These are phyloP conservation scores for Amyloporia xantha DNA, from an alignment of 768 basidiomycete species.

Conservation along the genomic window DNA sequence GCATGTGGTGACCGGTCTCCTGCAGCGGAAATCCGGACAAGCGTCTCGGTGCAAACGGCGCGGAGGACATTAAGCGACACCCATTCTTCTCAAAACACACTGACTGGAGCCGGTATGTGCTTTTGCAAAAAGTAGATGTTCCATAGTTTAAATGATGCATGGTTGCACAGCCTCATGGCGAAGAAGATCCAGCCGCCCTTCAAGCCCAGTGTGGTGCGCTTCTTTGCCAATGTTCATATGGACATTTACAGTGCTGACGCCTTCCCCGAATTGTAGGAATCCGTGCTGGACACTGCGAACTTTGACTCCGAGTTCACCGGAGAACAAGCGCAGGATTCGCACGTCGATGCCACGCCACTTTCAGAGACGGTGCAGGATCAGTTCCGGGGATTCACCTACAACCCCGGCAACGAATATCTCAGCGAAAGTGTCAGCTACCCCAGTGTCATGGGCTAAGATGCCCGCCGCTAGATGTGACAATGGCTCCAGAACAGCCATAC, in stretches of 20 bases:
- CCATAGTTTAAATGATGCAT: not conserved
- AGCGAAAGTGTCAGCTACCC: constrained; percentile 75
- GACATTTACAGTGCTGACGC: not conserved
- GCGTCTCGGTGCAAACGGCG: constrained; percentile 88
- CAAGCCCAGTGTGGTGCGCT: constrained; percentile 89
- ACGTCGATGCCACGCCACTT: constrained; percentile 87
- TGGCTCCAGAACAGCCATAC: not conserved
- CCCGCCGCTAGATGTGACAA: not conserved
- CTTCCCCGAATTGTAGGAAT: constrained; percentile 45
- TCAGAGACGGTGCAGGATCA: constrained; percentile 97
- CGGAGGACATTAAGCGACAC: constrained; percentile 93
- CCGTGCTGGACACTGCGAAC: constrained; percentile 90
- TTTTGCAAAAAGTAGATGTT: not conserved
- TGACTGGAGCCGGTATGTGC: constrained; percentile 73
- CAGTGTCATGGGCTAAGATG: constrained; percentile 22
- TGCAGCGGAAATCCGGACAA: constrained; percentile 84
- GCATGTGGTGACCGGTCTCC: constrained; percentile 80
- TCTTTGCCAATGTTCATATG: not conserved
- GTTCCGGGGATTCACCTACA: constrained; percentile 88
- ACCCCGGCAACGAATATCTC: constrained; percentile 77
- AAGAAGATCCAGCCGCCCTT: constrained; percentile 98
- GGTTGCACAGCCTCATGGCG: constrained; percentile 52
- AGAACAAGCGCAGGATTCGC: constrained; percentile 91
- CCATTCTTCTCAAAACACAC: constrained; percentile 93
- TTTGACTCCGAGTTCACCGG: constrained; percentile 98